Evolutionary conservation across 257 asterid species (phyloP), one percentile per base, ranked within the genome.

Genomic region (Ilex asprella): DNA sequence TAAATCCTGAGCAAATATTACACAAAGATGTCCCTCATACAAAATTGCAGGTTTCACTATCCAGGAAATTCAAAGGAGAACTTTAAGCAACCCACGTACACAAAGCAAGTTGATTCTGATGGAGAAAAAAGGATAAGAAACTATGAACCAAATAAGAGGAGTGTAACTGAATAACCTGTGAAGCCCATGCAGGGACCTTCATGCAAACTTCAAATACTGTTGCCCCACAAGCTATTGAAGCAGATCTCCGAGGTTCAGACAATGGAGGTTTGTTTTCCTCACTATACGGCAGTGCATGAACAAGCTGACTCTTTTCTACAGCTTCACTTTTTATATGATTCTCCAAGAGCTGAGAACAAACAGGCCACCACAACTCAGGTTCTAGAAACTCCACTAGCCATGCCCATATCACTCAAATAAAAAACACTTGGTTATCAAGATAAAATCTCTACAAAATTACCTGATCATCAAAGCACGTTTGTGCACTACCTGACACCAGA

Each of bases 171-270:
- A 58, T 59, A 56, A 92, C 99, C 96, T 89, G 97, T 14, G 96
- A 82, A 72, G 96, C 99, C 97, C 99, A 93, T 12, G 87, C 63
- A 1, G 99, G 99, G 72, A 89, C 86, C 83, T 71, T 93, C 95
- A 89, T 59, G 71, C 75, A 69, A 77, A 86, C 86, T 85, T 93
- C 97, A 47, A 85, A 93, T 16, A 87, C 96, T 10, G 84, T 70
- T 58, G 97, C 93, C 32, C 99, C 97, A 72, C 97, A 89, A 46
- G 99, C 97, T 66, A 93, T 79, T 11, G 97, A 84, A 67, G 78
- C 82, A 32, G 99, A 93, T 72, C 96, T 79, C 65, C 97, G 84
- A 61, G 97, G 99, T 71, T 84, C 91, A 41, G 87, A 81, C 10
- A 77, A 67, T 59, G 82, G 81, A 6, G 69, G 76, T 61, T 72